Evolutionary conservation across 1,139 yeast species (phyloP).

Genomic region (Blastobotrys apis): DNA sequence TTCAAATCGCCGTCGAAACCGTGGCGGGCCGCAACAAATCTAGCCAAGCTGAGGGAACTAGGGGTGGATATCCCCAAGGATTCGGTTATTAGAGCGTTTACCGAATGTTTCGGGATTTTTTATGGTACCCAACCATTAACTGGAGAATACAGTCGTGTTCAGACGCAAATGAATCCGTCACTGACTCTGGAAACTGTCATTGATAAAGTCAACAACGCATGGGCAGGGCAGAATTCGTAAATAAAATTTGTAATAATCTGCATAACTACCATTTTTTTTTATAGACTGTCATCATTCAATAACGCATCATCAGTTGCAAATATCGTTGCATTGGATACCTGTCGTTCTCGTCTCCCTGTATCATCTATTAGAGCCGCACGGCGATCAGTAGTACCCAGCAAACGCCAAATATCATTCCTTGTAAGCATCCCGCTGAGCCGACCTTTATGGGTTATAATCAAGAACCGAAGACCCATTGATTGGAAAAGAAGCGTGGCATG

Average conservation of each 20-base stretch:
- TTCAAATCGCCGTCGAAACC: slow-evolving; percentile 11
- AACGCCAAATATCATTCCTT: slow-evolving; percentile 60
- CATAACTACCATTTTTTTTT: neutral
- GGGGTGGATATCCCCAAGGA: slow-evolving; percentile 11
- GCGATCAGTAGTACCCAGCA: slow-evolving; percentile 26
- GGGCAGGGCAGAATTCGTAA: slow-evolving; percentile 3
- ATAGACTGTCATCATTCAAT: neutral
- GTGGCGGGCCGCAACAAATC: slow-evolving; percentile 11
- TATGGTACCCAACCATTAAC: slow-evolving; percentile 2
- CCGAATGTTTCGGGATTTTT: slow-evolving; percentile 2
- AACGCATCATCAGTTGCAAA: neutral
- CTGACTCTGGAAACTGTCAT: slow-evolving; percentile 6
- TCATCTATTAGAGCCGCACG: slow-evolving; percentile 4
- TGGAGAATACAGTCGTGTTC: slow-evolving; percentile 8
- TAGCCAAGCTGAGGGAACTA: slow-evolving; percentile 6
- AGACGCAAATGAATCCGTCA: slow-evolving; percentile 4
- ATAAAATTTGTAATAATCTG: neutral
- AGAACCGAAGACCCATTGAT: slow-evolving; percentile 50
- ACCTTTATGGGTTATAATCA: slow-evolving; percentile 45
- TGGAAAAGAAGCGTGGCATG: slow-evolving; percentile 48
- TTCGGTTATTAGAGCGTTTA: slow-evolving; percentile 9
- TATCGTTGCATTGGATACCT: neutral
- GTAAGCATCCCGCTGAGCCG: slow-evolving; percentile 54
- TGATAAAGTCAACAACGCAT: slow-evolving; percentile 11
- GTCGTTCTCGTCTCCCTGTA: neutral